A percentile compares a stretch with the other conserved stretches of the same genome.
phyloP scores from a whole-genome alignment of 2,329 filamentous ascomycete genomes.

The Apiospora malaysiana region DNA sequence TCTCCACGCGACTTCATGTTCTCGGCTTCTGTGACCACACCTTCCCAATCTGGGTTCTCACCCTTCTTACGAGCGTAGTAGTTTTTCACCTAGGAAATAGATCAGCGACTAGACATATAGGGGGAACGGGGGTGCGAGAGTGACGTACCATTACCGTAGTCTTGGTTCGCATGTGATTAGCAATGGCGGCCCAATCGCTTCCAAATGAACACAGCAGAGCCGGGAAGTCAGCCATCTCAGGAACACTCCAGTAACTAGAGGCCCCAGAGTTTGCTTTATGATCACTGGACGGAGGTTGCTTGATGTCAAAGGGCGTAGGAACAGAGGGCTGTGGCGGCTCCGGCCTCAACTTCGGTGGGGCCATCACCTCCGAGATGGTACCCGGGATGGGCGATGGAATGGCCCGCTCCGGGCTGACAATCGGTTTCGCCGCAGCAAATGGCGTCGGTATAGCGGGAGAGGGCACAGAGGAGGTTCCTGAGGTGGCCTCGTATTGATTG shows the following conservation, averaged over 20 bases:
- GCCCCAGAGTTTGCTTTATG: conserved; percentile 63
- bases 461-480: conserved; percentile 50
- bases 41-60: conserved; percentile 64
- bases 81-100: conserved; percentile 65
- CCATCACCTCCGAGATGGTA: conserved; percentile 59
- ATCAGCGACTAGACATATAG: conserved; percentile 23
- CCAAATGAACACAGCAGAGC: conserved; percentile 76
- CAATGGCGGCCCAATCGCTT: conserved; percentile 78
- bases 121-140: background rate
- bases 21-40: conserved; percentile 65
- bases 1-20: conserved; percentile 61
- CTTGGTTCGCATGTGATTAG: conserved; percentile 81
- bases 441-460: conserved; percentile 43
- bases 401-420: conserved; percentile 36
- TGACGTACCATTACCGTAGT: conserved; percentile 80
- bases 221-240: conserved; percentile 79
- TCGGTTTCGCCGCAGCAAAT: conserved; percentile 34
- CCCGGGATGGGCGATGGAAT: conserved; percentile 35
- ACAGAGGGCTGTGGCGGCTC: conserved; percentile 58
- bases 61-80: conserved; percentile 70
- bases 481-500: conserved; percentile 51
- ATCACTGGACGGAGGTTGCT: conserved; percentile 50
- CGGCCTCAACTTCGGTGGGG: conserved; percentile 60
- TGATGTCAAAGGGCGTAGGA: conserved; percentile 55
- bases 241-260: conserved; percentile 88